Evolutionary conservation across 2,329 filamentous ascomycete species (phyloP).

Genomic region (Botrytis porri): DNA sequence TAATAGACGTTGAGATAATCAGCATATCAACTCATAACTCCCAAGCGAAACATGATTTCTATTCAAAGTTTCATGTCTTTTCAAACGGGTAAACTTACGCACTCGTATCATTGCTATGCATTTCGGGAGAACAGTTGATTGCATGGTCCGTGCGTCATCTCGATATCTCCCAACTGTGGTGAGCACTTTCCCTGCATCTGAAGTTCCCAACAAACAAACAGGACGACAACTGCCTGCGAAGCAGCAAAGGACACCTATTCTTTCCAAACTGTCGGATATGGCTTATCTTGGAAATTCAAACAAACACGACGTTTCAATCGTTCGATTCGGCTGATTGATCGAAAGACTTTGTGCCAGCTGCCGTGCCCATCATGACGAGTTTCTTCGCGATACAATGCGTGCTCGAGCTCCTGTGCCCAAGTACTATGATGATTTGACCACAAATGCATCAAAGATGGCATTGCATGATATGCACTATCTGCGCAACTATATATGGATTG

Average conservation of each 20-base stretch:
- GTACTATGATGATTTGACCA: neutral
- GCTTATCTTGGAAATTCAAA: no score
- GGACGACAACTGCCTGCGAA: neutral
- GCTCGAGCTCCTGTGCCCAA: neutral
- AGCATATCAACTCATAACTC: neutral
- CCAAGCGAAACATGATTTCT: neutral
- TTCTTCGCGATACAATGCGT: neutral
- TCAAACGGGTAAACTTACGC: neutral
- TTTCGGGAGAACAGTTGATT: neutral
- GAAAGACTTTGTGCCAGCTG: neutral
- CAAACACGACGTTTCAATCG: neutral
- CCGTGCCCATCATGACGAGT: neutral
- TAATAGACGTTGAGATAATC: neutral
- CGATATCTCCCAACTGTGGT: neutral
- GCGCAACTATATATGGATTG: neutral
- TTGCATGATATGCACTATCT: neutral
- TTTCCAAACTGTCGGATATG: neutral
- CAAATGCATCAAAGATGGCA: neutral
- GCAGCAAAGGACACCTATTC: neutral
- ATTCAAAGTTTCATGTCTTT: neutral
- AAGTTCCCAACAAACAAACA: neutral
- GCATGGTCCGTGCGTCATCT: neutral
- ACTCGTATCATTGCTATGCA: neutral
- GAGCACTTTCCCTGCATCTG: slow-evolving; percentile 3
- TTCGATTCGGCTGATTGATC: neutral